phyloP scores from a whole-genome alignment of 768 basidiomycete species.

The Mycena filopes region DNA sequence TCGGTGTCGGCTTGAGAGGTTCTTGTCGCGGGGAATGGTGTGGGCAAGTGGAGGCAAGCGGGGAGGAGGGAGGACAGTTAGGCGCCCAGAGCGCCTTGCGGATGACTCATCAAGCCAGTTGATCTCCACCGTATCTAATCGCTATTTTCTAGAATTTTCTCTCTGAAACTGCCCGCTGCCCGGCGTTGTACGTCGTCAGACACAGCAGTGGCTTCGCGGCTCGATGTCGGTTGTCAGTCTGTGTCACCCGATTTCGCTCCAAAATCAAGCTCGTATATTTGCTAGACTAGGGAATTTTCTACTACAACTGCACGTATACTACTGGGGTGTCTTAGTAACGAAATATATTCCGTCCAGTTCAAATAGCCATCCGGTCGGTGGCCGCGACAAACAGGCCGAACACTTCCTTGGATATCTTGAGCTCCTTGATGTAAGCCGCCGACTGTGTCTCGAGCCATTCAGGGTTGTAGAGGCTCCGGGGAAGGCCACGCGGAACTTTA shows the following conservation, averaged over 20 bases:
- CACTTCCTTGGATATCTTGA: slow-evolving; percentile 26
- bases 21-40: too few species aligned
- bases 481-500: slow-evolving; percentile 25
- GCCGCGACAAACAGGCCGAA: slow-evolving; percentile 27
- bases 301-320: background rate
- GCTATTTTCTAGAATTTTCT: too few species aligned
- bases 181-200: too few species aligned
- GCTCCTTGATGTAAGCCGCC: slow-evolving; percentile 19
- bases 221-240: too few species aligned
- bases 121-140: too few species aligned
- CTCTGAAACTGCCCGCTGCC: too few species aligned
- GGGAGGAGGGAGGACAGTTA: background rate
- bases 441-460: slow-evolving; percentile 25
- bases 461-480: slow-evolving; percentile 25
- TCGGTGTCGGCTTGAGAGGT: slow-evolving; percentile 10
- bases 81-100: too few species aligned
- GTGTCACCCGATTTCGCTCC: too few species aligned
- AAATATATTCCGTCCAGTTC: background rate
- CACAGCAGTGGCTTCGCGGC: too few species aligned
- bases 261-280: slow-evolving; percentile 20
- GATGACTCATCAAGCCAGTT: too few species aligned
- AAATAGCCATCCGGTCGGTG: slow-evolving; percentile 25
- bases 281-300: slow-evolving; percentile 6
- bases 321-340: slow-evolving; percentile 2
- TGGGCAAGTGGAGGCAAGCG: slow-evolving; percentile 16